Base-by-base conservation (phyloP, 768 basidiomycete species). In the Pleurotus platypus region DNA sequence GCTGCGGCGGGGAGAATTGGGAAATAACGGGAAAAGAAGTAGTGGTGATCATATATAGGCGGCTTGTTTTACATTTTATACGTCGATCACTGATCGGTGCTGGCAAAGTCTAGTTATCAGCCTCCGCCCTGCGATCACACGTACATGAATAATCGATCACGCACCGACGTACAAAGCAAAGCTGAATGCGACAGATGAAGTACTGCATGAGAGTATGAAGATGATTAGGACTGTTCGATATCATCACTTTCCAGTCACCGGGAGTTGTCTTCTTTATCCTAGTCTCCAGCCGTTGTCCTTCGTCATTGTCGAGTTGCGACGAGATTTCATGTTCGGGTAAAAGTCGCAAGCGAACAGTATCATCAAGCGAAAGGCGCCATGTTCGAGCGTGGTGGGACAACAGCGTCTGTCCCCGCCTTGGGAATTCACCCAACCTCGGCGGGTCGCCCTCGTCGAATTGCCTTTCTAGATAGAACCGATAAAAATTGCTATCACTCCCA, bases 181-280 rank as follows among this genome's bases (percentile, higher is more conserved):
- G 30, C 11, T 3, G 30, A 35, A 11, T 9, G 20, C 4, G 11
- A 15, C 6, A 4, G 5, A 13, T 13, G 24, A 13, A 26, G 24
- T 5, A 49, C 24, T 35, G 1, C 16, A 16, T 13, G 11, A 13
- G 16, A 22, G 24, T 30, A 12, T 49, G 26, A 18, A 49, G 8
- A 49, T 26, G 46, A 59, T 46, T 69, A 74, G 64, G 73, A 79
- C 22, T 83, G 78, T 60, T 84, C 81, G 49, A 86, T 86, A 62
- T 85, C 83, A 62, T 86, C 83, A n/a, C 69, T 73, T 43, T 83
- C 83, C 62, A 84, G 62, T 82, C 83, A 85, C n/a, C 80, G 78
- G 15, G 73, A 72, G 11, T 63, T 66, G 11, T 64, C 70, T 2
- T 66, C 69, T 15, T 69, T 71, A 12, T 71, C 70, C 0, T 57